Base-by-base conservation (phyloP, 495 filamentous ascomycete species). In the Trypethelium eluteriae region DNA sequence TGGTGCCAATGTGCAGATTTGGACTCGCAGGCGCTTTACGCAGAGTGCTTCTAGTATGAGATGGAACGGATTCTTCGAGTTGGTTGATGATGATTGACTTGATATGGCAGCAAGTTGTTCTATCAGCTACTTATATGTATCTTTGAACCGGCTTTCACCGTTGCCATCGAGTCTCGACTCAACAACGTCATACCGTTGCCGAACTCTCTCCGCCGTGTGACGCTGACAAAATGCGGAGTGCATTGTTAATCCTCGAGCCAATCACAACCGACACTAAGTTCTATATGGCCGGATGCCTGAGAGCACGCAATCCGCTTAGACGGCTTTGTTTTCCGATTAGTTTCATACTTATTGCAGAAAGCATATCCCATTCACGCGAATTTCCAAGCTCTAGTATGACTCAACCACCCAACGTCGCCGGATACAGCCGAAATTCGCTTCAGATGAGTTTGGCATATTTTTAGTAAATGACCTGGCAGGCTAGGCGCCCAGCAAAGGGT, bases 191-290 rank as follows among this genome's bases (percentile, higher is more conserved):
- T 53, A 25, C n/a, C n/a, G 49, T 25, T 53, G 12, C 49, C 49
- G 49, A 53, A 53, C 18, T 53, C 10, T 53, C 49, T 25, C 49
- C 49, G 49, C n/a, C n/a, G 11, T 14, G 49, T 53, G 49, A 53
- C 49, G 49, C 49, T 53, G 49, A 53, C 49, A 53, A 53, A 53
- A 53, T 53, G 49, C 49, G 49, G 49, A 53, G 49, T 53, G 41
- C 41, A 53, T 53, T 53, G 49, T n/a, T 53, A 53, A 53, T 53
- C 11, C 49, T 14, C 11, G n/a, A 53, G 18, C 49, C 49, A 53
- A 53, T 53, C 49, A 53, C n/a, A n/a, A 5, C 5, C n/a, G 5
- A 25, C 49, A n/a, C 49, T 53, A 53, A 18, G 18, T 5, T 5
- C 12, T 5, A 16, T 14, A 18, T 5, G 49, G 9, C n/a, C 49